Evolutionary conservation across 2,329 filamentous ascomycete species (phyloP), one percentile per base, ranked within the genome.

Genomic region (Ceratocystis albifundus): DNA sequence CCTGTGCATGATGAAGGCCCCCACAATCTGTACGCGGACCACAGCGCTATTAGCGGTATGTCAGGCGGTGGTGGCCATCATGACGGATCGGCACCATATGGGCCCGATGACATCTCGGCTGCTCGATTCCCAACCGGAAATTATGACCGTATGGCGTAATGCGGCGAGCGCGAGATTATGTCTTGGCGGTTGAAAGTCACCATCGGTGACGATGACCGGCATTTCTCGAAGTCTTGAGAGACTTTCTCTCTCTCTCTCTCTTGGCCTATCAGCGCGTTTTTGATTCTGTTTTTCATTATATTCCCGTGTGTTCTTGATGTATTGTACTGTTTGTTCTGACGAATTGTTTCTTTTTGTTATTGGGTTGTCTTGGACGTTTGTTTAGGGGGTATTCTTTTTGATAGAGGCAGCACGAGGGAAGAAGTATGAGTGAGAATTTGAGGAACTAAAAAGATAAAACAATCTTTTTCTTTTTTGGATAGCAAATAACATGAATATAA

Each of bases 101-200:
- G 66, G 30, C 66, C 66, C 10, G 66, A 68, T 41, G 66, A 68
- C 46, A 68, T 68, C 32, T 59, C 46, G 10, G 64, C 66, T 15
- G 66, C 61, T 22, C 63, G 66, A 17, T 87, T 86, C 72, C 84
- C 84, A 1, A 73, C 75, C 22, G 84, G 73, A 45, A 80, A 84
- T 71, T 86, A 87, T 72, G 81, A 84, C 71, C 77, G 81, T 68
- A 61, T 57, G 50, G 28, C 25, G 28, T 67, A 65, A 64, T 36
- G 44, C 7, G 20, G 15, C 7, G 32, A 44, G 12, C 7, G 17
- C 5, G 25, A 5, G 28, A 17, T 17, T 8, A 20, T 41, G 36
- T 41, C 36, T 41, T 12, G 36, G 36, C 15, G 36, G 36, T 41
- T 15, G 12, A 41, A 41, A 15, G 36, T 41, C 36, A 41, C 36